These are phyloP conservation scores for Panaeolus cyanescens DNA, from an alignment of 768 basidiomycete genomes.

Conservation along the genomic window DNA sequence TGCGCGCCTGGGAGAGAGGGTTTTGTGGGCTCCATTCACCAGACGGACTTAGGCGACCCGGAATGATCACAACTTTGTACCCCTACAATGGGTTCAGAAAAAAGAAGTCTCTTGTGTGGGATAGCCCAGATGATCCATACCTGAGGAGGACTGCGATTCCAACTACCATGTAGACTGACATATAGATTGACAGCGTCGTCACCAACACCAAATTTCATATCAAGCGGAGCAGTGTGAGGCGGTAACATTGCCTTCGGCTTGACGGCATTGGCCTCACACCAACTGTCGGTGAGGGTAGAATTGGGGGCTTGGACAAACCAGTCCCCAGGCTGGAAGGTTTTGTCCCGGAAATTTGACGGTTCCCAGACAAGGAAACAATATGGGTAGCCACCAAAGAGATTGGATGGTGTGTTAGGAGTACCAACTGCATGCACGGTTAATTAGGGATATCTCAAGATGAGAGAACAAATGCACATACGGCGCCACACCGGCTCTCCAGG, in stretches of 20 bases:
- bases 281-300: conserved; percentile 12
- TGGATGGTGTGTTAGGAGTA: conserved; percentile 4
- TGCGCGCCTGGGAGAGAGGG: neutral
- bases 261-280: neutral
- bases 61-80: neutral
- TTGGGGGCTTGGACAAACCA: conserved; percentile 17
- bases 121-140: neutral
- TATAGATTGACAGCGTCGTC: conserved; percentile 13
- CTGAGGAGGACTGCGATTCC: conserved; percentile 12
- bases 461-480: conserved; percentile 2
- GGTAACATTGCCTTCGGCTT: neutral
- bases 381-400: conserved; percentile 14
- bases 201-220: conserved; percentile 9
- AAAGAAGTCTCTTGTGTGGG: neutral
- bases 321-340: conserved; percentile 12
- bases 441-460: neutral
- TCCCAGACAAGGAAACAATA: conserved; percentile 15
- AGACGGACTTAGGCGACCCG: neutral
- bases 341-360: conserved; percentile 7
- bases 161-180: conserved; percentile 15
- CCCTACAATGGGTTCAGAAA: neutral
- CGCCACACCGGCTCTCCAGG: conserved; percentile 14
- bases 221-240: conserved; percentile 5
- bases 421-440: conserved; percentile 6
- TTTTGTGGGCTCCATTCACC: neutral